A percentile compares a stretch with the other conserved stretches of the same genome.
These are phyloP conservation scores for Globisporangium abappressorium DNA, from an alignment of 352 stramenopile genomes.

Conservation along the genomic window DNA sequence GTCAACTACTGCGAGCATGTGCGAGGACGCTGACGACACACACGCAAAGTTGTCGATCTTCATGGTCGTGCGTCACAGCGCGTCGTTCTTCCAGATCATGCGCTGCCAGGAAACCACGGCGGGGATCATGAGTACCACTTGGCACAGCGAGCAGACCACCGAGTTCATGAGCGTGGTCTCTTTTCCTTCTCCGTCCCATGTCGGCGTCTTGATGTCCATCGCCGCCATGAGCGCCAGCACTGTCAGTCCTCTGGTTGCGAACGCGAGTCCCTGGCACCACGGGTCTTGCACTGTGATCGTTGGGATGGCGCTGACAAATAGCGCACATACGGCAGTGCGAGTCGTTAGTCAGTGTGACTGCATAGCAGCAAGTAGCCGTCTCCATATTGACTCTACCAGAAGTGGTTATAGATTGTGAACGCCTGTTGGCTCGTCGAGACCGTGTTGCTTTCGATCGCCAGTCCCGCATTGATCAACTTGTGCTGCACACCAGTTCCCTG, in stretches of 20 bases:
- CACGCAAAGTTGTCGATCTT: constrained; percentile 56
- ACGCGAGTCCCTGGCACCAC: constrained; percentile 61
- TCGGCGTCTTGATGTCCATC: constrained; percentile 59
- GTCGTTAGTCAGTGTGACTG: neutral
- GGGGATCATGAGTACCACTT: constrained; percentile 37
- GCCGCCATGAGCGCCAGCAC: constrained; percentile 52
- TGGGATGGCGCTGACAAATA: constrained; percentile 28
- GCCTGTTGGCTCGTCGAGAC: constrained; percentile 21
- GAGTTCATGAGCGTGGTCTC: constrained; percentile 53
- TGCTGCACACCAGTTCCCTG: constrained; percentile 71
- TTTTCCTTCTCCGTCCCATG: constrained; percentile 68
- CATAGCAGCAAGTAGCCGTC: neutral
- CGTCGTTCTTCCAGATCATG: constrained; percentile 52
- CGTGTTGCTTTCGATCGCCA: constrained; percentile 34
- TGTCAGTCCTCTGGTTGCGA: constrained; percentile 39
- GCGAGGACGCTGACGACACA: constrained; percentile 37
- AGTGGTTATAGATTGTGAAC: constrained; percentile 31
- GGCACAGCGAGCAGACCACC: constrained; percentile 49
- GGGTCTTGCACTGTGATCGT: constrained; percentile 42
- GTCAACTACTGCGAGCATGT: constrained; percentile 38
- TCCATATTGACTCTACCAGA: constrained; percentile 27
- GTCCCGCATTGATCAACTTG: constrained; percentile 78
- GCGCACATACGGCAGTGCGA: neutral
- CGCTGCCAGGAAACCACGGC: constrained; percentile 57
- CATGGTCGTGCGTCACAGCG: constrained; percentile 36